Evolutionary conservation across 2,329 filamentous ascomycete species (phyloP).

Genomic region (Thelonectria discophora): DNA sequence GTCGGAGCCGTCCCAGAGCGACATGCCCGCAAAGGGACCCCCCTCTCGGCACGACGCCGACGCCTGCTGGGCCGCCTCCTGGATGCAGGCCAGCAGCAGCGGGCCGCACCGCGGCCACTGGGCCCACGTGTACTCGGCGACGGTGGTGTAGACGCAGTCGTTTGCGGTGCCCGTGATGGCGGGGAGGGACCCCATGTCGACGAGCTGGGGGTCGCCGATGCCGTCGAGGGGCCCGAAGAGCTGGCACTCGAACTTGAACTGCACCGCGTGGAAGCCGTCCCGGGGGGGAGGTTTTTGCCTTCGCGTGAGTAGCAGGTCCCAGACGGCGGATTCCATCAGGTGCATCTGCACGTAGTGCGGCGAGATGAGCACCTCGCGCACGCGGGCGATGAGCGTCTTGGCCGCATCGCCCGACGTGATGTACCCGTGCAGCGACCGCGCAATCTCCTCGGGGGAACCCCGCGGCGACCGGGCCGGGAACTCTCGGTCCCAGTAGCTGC

Average conservation of each 20-base stretch:
- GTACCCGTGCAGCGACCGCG: constrained; percentile 42
- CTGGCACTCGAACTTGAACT: constrained; percentile 49
- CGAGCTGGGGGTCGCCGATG: constrained; percentile 42
- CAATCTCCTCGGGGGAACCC: constrained; percentile 48
- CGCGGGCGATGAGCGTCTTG: constrained; percentile 41
- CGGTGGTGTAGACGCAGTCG: constrained; percentile 45
- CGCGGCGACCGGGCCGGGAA: constrained; percentile 46
- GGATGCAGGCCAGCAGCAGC: constrained; percentile 44
- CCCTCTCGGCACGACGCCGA: constrained; percentile 38
- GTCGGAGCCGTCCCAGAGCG: constrained; percentile 48
- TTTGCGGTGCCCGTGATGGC: constrained; percentile 48
- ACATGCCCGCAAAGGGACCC: constrained; percentile 45
- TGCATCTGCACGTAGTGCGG: constrained; percentile 51
- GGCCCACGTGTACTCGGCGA: constrained; percentile 45
- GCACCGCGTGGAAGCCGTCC: constrained; percentile 48
- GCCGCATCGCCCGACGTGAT: constrained; percentile 45
- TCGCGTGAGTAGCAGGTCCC: constrained; percentile 47
- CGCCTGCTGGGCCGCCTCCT: constrained; percentile 46
- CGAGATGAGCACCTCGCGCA: constrained; percentile 44
- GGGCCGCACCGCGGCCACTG: constrained; percentile 48
- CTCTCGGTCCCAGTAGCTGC: constrained; percentile 49
- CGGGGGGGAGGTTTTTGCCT: constrained; percentile 44
- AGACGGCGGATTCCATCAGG: constrained; percentile 49
- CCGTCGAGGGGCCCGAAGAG: constrained; percentile 44
- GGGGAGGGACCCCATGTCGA: constrained; percentile 44